Evolutionary conservation across 257 asterid genomes (phyloP), one percentile per base, ranked within the genome.

Genomic region (Ilex aquifolium): DNA sequence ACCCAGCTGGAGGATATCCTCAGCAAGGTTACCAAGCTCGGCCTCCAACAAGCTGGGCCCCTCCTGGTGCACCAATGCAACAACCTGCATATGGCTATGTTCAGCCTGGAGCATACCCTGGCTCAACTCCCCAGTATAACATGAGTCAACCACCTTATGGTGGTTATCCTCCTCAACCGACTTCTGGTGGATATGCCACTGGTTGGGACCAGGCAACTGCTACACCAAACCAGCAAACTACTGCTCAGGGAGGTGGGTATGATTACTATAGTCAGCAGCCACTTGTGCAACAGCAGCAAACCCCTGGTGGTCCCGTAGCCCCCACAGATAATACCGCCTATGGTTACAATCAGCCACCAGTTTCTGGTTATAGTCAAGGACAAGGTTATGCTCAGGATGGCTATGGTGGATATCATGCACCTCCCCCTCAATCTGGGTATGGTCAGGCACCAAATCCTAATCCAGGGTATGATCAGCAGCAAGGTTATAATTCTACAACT

Each of bases 21-120:
- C 97, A 83, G 82, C 95, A 85, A 78, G 95, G 92, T 36, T 92
- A 92, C 63, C 97, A 88, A 80, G 79, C 85, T 58, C 85, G 88
- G 13, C 95, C 96, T 57, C 91, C 88, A 3, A 65, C 81, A 31
- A 81, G 73, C 85, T 88, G 96, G 98, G 80, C 74, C 16, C 95
- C 82, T 57, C 77, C 83, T 32, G 93, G 85, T 44, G 83, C 83
- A 32, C 86, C 90, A 7, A 71, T 67, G 76, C 96, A 84, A 72
- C 98, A 86, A 73, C 76, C 95, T 36, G 91, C 91, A 40, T 92
- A 85, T 27, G 97, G 97, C 50, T 91, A 91, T 62, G 67, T 49
- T 54, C 97, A 84, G 57, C 81, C 94, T 14, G 90, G 90, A 32
- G 84, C 90, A 44, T 91, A 91, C 78, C 81, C 91, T 31, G 91